A percentile compares a stretch with the other conserved stretches of the same genome.
These are phyloP conservation scores for Eremothecium gossypii DNA, from an alignment of 1,139 yeast species.

Conservation along the genomic window DNA sequence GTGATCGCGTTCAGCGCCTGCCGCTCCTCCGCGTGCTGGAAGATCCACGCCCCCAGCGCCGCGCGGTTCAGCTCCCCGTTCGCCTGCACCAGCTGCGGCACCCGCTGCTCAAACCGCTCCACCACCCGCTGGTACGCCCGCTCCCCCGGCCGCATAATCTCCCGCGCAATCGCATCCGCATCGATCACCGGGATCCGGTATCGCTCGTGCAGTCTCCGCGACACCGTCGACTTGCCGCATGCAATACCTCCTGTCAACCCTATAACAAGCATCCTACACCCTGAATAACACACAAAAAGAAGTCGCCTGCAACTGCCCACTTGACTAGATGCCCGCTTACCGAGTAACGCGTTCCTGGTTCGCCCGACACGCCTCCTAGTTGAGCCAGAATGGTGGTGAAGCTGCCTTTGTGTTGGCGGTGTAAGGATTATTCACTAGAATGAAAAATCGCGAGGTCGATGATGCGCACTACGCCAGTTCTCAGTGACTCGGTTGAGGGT, in stretches of 20 bases:
- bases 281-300: too few species aligned
- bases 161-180: conserved; percentile 82
- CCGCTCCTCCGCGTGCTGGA: conserved; percentile 52
- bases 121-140: conserved; percentile 61
- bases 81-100: conserved; percentile 46
- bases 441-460: too few species aligned
- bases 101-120: conserved; percentile 43
- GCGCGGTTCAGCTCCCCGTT: conserved; percentile 55
- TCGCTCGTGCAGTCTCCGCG: conserved; percentile 44
- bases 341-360: too few species aligned
- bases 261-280: conserved; percentile 57
- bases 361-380: too few species aligned
- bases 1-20: conserved; percentile 60
- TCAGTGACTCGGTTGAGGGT: background rate
- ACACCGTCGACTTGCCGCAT: conserved; percentile 89
- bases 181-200: conserved; percentile 60
- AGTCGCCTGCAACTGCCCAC: too few species aligned
- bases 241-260: conserved; percentile 98
- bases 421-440: background rate
- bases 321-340: too few species aligned
- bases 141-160: conserved; percentile 75
- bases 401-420: background rate
- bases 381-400: too few species aligned
- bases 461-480: too few species aligned
- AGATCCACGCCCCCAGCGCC: conserved; percentile 70